Percentiles rank a stretch among this genome's conserved stretches.
Conservation (phyloP, 306 rosid genomes). For the Castanea sativa region DNA sequence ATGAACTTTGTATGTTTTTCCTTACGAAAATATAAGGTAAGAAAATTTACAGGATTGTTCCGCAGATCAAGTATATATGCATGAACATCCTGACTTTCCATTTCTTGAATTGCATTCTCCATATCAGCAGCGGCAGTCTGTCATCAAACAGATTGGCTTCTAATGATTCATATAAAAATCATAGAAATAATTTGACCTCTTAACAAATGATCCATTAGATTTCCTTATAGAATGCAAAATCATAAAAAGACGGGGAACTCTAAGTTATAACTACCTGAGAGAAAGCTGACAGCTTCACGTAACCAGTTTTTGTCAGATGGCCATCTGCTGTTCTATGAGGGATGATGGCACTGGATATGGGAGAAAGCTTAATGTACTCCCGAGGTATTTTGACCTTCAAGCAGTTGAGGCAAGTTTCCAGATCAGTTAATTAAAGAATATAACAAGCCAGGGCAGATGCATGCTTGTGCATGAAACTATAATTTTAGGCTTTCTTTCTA, state of each 20-base stretch:
- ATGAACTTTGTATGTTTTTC: background rate
- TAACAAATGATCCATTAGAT: background rate
- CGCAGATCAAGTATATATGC: constrained; percentile 92
- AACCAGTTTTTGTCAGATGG: constrained; percentile 71
- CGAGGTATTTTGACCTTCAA: constrained; percentile 84
- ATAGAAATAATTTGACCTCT: background rate
- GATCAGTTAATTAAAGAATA: background rate
- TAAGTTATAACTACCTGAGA: constrained; percentile 60
- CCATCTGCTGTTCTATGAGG: constrained; percentile 76
- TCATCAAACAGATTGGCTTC: constrained; percentile 13
- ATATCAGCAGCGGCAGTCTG: constrained; percentile 91
- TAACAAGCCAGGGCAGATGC: background rate
- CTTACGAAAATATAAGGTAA: background rate
- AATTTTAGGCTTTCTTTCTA: background rate
- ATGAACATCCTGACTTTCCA: constrained; percentile 85
- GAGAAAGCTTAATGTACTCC: constrained; percentile 83
- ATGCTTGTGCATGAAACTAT: constrained; percentile 6
- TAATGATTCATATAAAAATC: background rate
- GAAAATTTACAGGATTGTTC: constrained; percentile 76
- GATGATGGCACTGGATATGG: constrained; percentile 77
- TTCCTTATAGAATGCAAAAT: background rate
- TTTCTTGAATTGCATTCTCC: constrained; percentile 69
- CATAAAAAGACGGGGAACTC: background rate
- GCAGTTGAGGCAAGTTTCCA: constrained; percentile 5
- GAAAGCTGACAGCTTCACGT: constrained; percentile 76